These are phyloP conservation scores for Phytophthora hibernalis DNA, from an alignment of 352 stramenopile genomes.

Conservation along the genomic window DNA sequence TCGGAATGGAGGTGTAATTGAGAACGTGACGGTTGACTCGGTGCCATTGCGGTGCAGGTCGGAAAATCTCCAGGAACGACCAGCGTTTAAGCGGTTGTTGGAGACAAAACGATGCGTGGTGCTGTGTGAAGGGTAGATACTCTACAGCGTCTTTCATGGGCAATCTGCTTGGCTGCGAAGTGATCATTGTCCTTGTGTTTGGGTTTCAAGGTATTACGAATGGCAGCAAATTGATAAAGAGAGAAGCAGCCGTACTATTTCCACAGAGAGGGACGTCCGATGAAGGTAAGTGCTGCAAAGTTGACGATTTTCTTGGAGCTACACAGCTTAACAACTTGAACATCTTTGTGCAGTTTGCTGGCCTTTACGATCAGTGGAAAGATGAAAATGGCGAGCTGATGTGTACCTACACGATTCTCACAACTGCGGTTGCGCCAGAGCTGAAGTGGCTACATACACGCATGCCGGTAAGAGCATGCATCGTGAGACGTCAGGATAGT, in stretches of 20 bases:
- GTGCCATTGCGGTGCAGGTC: constrained; percentile 44
- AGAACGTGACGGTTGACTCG: not conserved
- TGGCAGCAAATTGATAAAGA: constrained; percentile 89
- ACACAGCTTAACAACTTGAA: not conserved
- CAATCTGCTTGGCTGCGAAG: not conserved
- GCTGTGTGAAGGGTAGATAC: constrained; percentile 72
- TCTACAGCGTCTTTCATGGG: not conserved
- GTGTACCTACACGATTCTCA: constrained; percentile 90
- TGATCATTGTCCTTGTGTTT: not conserved
- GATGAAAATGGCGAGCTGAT: constrained; percentile 71
- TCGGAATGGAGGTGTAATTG: not conserved
- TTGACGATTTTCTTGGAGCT: not conserved
- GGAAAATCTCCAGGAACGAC: constrained; percentile 72
- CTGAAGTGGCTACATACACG: constrained; percentile 88
- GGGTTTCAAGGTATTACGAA: constrained; percentile 81
- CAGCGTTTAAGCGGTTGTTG: constrained; percentile 78
- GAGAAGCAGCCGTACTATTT: constrained; percentile 94
- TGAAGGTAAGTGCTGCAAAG: constrained; percentile 53
- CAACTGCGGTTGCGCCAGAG: constrained; percentile 67
- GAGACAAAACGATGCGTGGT: constrained; percentile 83
- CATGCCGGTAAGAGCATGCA: constrained; percentile 65
- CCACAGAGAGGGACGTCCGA: constrained; percentile 44
- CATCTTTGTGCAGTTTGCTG: constrained; percentile 67
- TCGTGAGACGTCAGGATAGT: too few species aligned
- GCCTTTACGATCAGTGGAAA: constrained; percentile 86